Evolutionary conservation across 257 asterid species (phyloP), one percentile per base, ranked within the genome.

Genomic region (Scutellaria barbata): DNA sequence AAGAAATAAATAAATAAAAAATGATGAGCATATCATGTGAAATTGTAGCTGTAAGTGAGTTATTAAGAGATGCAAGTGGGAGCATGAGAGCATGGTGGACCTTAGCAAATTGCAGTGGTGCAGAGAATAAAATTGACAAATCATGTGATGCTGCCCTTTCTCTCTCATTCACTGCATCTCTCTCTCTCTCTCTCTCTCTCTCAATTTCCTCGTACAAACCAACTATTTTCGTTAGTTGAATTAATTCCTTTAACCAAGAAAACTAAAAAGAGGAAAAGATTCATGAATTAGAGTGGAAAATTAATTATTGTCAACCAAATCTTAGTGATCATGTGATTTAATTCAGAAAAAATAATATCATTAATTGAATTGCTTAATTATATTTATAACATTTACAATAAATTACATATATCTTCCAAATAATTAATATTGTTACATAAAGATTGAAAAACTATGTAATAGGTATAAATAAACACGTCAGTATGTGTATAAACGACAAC

Each of bases 21-120:
- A 51, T 30, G 58, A 74, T 64, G 73, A 72, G 75, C 66, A 75
- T n/a, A 71, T 61, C 71, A 69, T 68, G 75, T 75, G 71, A 60
- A 33, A 50, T 16, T 54, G 47, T 59, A 60, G 75, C 8, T 75
- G 69, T 33, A 39, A 8, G 73, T 13, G 39, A 25, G 59, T 47
- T 43, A 63, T 30, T 45, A 11, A 43, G 68, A 59, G 64, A 40
- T 50, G 73, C 76, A 59, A 59, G 69, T 58, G 74, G 77, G 13
- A 33, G 59, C 54, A 53, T 57, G 69, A 56, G 71, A 51, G 45
- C 57, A 65, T 65, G 58, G 69, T 71, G 77, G 77, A 63, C 76
- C 70, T 59, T 22, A 42, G 13, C 35, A 7, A 41, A 20, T 20
- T 8, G 35, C 10, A 9, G 16, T 37, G 53, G 53, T 63, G 70